These are phyloP conservation scores for Yarrowia sp. DNA, from an alignment of 805 yeast species.

Conservation along the genomic window DNA sequence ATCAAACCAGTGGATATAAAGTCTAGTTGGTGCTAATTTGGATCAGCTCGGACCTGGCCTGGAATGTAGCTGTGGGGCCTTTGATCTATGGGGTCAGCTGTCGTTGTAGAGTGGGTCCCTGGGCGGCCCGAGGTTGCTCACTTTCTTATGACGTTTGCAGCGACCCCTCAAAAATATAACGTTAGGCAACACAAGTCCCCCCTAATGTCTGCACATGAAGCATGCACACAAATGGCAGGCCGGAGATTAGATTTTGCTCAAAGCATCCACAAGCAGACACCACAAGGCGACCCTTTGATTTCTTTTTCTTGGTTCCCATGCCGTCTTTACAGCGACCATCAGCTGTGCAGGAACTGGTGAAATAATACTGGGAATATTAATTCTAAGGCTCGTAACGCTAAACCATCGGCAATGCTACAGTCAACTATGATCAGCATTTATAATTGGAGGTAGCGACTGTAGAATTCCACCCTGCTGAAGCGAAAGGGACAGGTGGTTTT, in stretches of 20 bases:
- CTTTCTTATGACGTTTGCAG: not conserved
- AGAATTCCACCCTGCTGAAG: not conserved
- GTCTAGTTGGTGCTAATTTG: no score
- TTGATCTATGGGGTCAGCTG: not conserved
- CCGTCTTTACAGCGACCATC: not conserved
- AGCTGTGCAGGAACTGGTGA: not conserved
- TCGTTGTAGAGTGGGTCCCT: not conserved
- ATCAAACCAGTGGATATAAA: no score
- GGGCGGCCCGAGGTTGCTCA: not conserved
- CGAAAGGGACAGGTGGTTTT: not conserved
- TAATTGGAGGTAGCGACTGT: not conserved
- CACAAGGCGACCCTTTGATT: not conserved
- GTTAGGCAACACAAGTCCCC: conserved; percentile 11
- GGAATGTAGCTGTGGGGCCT: not conserved
- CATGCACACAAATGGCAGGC: conserved; percentile 17
- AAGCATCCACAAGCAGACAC: not conserved
- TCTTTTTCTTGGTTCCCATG: not conserved
- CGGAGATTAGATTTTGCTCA: conserved; percentile 11
- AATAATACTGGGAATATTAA: not conserved
- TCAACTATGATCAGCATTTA: not conserved
- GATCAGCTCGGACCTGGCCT: not conserved
- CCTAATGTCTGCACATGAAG: not conserved
- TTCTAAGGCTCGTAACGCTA: not conserved
- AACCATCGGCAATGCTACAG: not conserved
- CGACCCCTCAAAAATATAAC: not conserved